These are phyloP conservation scores for Myxozyma kluyveri DNA, from an alignment of 805 yeast genomes.

Conservation along the genomic window DNA sequence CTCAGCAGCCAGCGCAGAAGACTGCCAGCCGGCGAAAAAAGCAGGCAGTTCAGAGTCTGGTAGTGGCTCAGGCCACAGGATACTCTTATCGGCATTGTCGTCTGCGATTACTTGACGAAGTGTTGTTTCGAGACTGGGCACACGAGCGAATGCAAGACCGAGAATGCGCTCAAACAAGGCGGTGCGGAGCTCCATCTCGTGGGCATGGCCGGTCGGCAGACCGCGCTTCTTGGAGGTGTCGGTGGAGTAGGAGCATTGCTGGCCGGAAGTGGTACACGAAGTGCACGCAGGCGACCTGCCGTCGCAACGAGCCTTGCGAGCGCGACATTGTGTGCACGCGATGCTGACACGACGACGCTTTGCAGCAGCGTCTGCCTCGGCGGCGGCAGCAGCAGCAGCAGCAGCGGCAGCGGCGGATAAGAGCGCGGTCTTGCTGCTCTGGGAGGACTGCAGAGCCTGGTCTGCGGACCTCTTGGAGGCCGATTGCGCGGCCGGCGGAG, in stretches of 20 bases:
- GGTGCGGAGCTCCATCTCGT: slow-evolving; percentile 22
- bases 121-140: slow-evolving; percentile 4
- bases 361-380: neutral
- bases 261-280: slow-evolving; percentile 9
- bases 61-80: slow-evolving; percentile 7
- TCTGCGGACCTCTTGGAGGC: neutral
- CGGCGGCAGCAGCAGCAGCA: neutral
- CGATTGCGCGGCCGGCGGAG: too few relatives aligned
- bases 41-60: neutral
- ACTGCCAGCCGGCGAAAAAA: slow-evolving; percentile 8
- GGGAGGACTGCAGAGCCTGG: neutral
- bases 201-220: slow-evolving; percentile 22
- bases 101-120: slow-evolving; percentile 5
- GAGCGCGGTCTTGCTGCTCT: neutral
- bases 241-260: slow-evolving; percentile 9
- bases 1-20: slow-evolving; percentile 2
- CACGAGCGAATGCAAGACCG: slow-evolving; percentile 5
- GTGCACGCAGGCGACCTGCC: slow-evolving; percentile 15
- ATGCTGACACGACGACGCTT: slow-evolving; percentile 14
- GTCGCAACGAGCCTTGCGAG: slow-evolving; percentile 19
- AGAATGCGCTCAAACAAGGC: slow-evolving; percentile 10
- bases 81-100: neutral
- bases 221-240: slow-evolving; percentile 18
- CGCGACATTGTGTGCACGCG: slow-evolving; percentile 20
- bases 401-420: neutral